Evolutionary conservation across 169 alveolate genomes (phyloP), one percentile per base, ranked within the genome.

Genomic region (Theileria parva): DNA sequence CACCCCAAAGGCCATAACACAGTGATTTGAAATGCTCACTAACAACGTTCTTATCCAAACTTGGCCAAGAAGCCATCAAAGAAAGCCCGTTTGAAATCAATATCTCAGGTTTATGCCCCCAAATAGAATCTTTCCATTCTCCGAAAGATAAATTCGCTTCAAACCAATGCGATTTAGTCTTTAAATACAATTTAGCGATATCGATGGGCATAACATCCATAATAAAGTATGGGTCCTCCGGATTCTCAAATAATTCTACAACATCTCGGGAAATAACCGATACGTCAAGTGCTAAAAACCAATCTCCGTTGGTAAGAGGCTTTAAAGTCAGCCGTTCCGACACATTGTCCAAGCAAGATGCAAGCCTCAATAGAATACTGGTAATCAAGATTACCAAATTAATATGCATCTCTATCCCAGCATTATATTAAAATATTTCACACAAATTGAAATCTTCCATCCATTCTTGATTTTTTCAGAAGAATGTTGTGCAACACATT

Each of bases 131-230:
- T 21, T 83, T 61, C 89, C 89, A 83, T n/a, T 83, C 86, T 19
- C 89, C 89, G 28, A 59, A 19, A 5, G 68, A 74, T 66, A 64
- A 79, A 15, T 70, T 83, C n/a, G 55, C 72, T 44, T 70, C 86
- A 37, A 83, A 77, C 53, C 65, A 23, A 27, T 57, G 51, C 23
- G 39, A 66, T 13, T 72, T 73, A 5, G 83, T 23, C 53, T 34
- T 77, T 25, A 34, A 13, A 59, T 28, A 83, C 25, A 83, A 71
- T 60, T 77, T 83, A 1, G 81, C 74, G 37, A 83, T 30, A 44
- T 83, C 89, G 17, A 74, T 71, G 6, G 89, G 77, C 63, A 83
- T 23, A 32, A 66, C 57, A 70, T 83, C 89, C 86, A 77, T 83
- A 74, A 77, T 19, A 21, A 30, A 73, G 53, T 23, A 23, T 19